These are phyloP conservation scores for Nigrospora osmanthi DNA, from an alignment of 2,329 filamentous ascomycete genomes.

Conservation along the genomic window DNA sequence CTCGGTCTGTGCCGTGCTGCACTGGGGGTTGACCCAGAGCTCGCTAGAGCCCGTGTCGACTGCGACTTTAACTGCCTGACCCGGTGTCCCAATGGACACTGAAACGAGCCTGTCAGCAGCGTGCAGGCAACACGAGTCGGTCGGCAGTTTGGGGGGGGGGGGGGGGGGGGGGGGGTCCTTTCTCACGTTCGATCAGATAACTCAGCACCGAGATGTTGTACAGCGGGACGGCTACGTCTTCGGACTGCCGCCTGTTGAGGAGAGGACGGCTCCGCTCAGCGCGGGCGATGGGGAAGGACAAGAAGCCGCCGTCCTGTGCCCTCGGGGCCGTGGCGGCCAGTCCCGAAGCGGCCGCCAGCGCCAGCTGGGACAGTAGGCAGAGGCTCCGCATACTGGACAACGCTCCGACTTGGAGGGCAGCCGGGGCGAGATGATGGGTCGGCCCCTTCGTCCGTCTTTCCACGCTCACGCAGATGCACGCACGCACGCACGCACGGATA, in stretches of 20 bases:
- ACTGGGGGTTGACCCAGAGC: slow-evolving; percentile 56
- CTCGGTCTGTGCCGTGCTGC: slow-evolving; percentile 31
- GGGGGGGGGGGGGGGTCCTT: background rate
- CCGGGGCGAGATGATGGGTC: too few relatives aligned
- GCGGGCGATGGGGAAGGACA: background rate
- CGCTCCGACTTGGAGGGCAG: too few relatives aligned
- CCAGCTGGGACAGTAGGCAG: too few relatives aligned
- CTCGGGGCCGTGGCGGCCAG: too few relatives aligned
- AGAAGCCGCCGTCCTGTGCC: background rate
- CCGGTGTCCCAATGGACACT: slow-evolving; percentile 46
- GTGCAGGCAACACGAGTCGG: background rate
- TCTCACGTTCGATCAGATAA: slow-evolving; percentile 1
- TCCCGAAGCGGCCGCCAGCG: too few relatives aligned
- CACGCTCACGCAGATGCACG: too few relatives aligned
- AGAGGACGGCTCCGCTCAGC: background rate
- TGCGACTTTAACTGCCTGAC: slow-evolving; percentile 44
- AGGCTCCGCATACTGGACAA: too few relatives aligned
- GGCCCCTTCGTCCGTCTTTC: too few relatives aligned
- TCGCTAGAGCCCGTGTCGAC: slow-evolving; percentile 54
- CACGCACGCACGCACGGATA: too few relatives aligned
- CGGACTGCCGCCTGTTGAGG: background rate
- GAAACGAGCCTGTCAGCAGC: background rate
- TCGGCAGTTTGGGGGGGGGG: background rate
- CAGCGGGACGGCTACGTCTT: background rate
- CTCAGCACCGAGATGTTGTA: slow-evolving; percentile 1